Base-by-base conservation (phyloP, 2,329 filamentous ascomycete genomes). In the Diaporthe ampelina region DNA sequence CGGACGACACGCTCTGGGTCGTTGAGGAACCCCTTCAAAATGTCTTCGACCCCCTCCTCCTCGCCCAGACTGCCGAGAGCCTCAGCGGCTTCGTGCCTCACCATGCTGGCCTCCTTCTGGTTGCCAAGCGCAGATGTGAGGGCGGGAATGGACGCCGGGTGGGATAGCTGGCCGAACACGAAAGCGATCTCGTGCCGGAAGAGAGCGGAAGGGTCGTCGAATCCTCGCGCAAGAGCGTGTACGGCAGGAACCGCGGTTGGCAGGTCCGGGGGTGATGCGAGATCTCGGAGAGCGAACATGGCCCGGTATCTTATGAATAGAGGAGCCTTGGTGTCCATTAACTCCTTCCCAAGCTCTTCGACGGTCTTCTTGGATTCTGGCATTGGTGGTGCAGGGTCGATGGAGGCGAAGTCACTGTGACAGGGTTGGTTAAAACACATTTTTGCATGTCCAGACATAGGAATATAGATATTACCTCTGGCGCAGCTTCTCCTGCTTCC, bases 101-200 rank as follows among this genome's bases (percentile, higher is more conserved):
- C 97, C 97, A 99, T 99, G 80, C 95, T 95, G 32, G 91, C 93
- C 85, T 99, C 97, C 72, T 94, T 88, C 65, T 90, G 86, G 82
- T 99, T 89, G 79, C 93, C 93, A 74, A 99, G 87, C 1, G 94
- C 92, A 69, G 90, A 91, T 21, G 93, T 93, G 74, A 99, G 90
- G 75, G 94, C 94, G 5, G 97, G 95, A 78, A 99, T 98, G 1
- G 95, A 98, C n/a, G 96, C 96, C 1, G 97, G 97, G 81, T 99
- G 97, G 72, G 94, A 95, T 70, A 99, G 88, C 84, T 99, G 97
- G 72, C 97, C 97, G 79, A 99, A 99, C 19, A 99, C 97, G 82
- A 99, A 99, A 19, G 97, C 97, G 77, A 99, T 95, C 83, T 99
- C 97, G 85, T 99, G 97, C 78, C 97, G 93, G 89, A 99, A 98